phyloP scores from a whole-genome alignment of 2,329 filamentous ascomycete genomes.

The Hansfordia pulvinata region DNA sequence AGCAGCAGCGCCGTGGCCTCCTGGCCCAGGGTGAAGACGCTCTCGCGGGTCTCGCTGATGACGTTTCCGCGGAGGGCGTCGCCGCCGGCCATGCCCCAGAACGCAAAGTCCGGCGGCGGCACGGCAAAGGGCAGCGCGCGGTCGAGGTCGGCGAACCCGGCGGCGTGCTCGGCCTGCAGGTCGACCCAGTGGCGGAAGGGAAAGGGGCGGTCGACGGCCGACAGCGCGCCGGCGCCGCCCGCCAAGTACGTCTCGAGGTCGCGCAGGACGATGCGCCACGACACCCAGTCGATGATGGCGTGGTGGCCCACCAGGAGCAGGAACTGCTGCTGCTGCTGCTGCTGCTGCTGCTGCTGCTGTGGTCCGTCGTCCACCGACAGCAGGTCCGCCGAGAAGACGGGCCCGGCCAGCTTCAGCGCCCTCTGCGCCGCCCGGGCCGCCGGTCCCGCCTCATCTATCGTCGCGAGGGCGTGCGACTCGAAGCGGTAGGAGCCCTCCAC shows the following conservation, averaged over 20 bases:
- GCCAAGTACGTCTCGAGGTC: not conserved
- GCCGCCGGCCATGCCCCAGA: not conserved
- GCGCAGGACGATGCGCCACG: not conserved
- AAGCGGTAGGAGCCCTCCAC: not conserved
- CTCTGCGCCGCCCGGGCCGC: too few relatives aligned
- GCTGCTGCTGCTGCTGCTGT: not conserved
- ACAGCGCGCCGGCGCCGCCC: not conserved
- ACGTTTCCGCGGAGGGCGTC: not conserved
- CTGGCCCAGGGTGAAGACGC: conserved; percentile 4
- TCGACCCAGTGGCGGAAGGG: not conserved
- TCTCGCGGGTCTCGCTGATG: not conserved
- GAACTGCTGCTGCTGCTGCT: not conserved
- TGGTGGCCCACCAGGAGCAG: not conserved
- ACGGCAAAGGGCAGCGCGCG: not conserved
- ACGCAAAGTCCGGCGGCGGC: not conserved
- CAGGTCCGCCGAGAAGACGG: too few relatives aligned
- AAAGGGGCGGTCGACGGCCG: not conserved
- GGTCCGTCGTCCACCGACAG: too few relatives aligned
- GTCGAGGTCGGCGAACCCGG: not conserved
- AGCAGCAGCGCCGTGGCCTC: conserved; percentile 1
- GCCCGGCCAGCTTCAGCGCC: too few relatives aligned
- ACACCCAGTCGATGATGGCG: not conserved
- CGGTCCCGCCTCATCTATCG: too few relatives aligned
- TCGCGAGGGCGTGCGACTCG: not conserved
- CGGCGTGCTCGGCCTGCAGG: not conserved